These are phyloP conservation scores for Cicer judaicum DNA, from an alignment of 306 rosid genomes.

Conservation along the genomic window DNA sequence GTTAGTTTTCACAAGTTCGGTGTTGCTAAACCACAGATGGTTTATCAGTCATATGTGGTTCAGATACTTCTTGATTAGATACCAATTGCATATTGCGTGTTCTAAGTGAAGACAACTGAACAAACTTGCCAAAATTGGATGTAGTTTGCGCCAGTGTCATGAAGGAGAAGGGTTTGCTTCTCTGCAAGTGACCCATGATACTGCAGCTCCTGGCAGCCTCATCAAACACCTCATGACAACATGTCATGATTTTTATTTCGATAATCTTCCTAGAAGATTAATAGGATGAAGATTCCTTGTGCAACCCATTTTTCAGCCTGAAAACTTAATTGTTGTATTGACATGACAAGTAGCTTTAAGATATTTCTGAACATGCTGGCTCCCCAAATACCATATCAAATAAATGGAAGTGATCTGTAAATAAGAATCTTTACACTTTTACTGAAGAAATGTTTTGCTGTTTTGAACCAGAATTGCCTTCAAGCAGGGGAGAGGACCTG, in stretches of 20 bases:
- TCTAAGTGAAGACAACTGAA: conserved; percentile 3
- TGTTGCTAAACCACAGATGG: too few relatives aligned
- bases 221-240: conserved; percentile 17
- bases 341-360: conserved; percentile 13
- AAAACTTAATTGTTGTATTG: conserved; percentile 38
- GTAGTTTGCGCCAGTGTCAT: not conserved
- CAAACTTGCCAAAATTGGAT: conserved; percentile 17
- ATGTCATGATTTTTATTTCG: not conserved
- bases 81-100: conserved; percentile 5
- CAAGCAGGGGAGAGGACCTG: conserved; percentile 93
- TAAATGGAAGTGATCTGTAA: conserved; percentile 19
- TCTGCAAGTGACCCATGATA: conserved; percentile 4
- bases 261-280: conserved; percentile 10
- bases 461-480: conserved; percentile 82
- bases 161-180: not conserved
- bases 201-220: conserved; percentile 8
- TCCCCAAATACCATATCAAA: conserved; percentile 14
- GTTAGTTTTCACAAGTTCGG: not conserved
- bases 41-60: not conserved
- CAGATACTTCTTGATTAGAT: conserved; percentile 6
- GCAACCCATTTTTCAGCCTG: conserved; percentile 28
- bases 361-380: conserved; percentile 23
- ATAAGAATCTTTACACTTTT: conserved; percentile 14
- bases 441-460: conserved; percentile 37
- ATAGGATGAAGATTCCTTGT: conserved; percentile 7